phyloP scores from a whole-genome alignment of 2,329 filamentous ascomycete genomes.

The Nigrospora osmanthi region DNA sequence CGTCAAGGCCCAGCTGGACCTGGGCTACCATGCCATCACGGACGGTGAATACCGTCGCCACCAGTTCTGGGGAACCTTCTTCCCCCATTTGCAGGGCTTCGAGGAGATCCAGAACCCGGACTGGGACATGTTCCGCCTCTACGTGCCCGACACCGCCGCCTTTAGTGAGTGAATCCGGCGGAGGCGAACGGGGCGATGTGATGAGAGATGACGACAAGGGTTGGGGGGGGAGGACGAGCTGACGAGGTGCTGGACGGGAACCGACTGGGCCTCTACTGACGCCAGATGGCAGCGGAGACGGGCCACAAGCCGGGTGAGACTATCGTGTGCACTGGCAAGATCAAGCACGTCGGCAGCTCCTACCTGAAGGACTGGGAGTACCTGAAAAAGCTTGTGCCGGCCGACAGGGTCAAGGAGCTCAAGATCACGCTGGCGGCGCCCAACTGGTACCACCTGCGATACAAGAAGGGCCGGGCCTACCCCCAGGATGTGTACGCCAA shows the following conservation, averaged over 20 bases:
- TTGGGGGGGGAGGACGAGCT: background rate
- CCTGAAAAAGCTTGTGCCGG: slow-evolving; percentile 39
- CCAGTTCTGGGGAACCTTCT: slow-evolving; percentile 43
- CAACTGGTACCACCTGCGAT: slow-evolving; percentile 47
- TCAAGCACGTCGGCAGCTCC: slow-evolving; percentile 35
- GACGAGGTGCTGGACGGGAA: background rate
- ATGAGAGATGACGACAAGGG: background rate
- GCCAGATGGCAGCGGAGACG: slow-evolving; percentile 24
- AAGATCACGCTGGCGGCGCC: slow-evolving; percentile 48
- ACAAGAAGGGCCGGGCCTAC: slow-evolving; percentile 49
- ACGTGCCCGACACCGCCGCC: slow-evolving; percentile 39
- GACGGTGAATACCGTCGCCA: slow-evolving; percentile 28
- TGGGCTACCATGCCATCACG: slow-evolving; percentile 59
- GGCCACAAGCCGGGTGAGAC: slow-evolving; percentile 39
- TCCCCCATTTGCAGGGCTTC: slow-evolving; percentile 32
- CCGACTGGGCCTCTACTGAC: background rate
- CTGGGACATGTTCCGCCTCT: slow-evolving; percentile 43
- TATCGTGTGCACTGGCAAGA: slow-evolving; percentile 36
- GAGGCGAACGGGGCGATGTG: no score
- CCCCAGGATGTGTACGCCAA: slow-evolving; percentile 47
- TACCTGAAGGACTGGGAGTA: slow-evolving; percentile 34
- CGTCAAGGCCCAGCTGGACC: slow-evolving; percentile 59
- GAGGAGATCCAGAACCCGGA: slow-evolving; percentile 39
- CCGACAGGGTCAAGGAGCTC: slow-evolving; percentile 50
- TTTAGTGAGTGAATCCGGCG: slow-evolving; percentile 24